Percentiles rank a stretch among this genome's conserved stretches.
These are phyloP conservation scores for Setaria italica DNA, from an alignment of 202 grass and related monocot genomes.

Conservation along the genomic window DNA sequence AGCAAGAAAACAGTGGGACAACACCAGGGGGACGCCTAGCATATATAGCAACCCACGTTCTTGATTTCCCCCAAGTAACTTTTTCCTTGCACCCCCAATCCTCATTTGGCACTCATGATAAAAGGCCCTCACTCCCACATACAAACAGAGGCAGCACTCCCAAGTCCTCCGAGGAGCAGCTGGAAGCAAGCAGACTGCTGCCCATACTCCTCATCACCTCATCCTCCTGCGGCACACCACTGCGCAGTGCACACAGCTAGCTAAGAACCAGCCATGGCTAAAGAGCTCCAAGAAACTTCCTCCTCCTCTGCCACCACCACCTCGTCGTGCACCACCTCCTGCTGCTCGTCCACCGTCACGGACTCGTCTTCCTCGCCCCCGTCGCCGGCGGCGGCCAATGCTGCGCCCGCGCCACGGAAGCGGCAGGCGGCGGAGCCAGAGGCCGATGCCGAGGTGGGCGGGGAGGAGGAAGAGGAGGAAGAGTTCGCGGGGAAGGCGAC, in stretches of 20 bases:
- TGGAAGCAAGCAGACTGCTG: not conserved
- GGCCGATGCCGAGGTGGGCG: not conserved
- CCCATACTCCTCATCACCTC: conserved; percentile 33
- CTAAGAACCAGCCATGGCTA: conserved; percentile 32
- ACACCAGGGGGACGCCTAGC: not conserved
- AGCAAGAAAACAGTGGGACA: conserved; percentile 3
- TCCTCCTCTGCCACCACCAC: conserved; percentile 52
- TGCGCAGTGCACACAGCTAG: not conserved
- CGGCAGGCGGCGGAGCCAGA: conserved; percentile 7
- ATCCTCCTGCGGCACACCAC: conserved; percentile 19
- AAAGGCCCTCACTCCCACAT: conserved; percentile 44
- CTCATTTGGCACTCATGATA: conserved; percentile 29
- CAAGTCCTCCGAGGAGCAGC: conserved; percentile 19
- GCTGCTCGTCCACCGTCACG: conserved; percentile 60
- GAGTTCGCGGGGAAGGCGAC: conserved; percentile 14
- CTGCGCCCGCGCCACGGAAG: conserved; percentile 30
- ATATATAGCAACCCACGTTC: conserved; percentile 11
- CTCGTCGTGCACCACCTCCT: conserved; percentile 46
- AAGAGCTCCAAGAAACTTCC: conserved; percentile 51
- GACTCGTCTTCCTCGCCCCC: conserved; percentile 48
- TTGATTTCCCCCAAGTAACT: conserved; percentile 31
- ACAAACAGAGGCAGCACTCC: conserved; percentile 30
- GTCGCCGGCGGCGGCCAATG: conserved; percentile 46
- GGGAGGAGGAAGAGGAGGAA: not conserved
- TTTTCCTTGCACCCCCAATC: not conserved